These are phyloP conservation scores for Eurotiales sp. DNA, from an alignment of 2,329 filamentous ascomycete genomes.

Conservation along the genomic window DNA sequence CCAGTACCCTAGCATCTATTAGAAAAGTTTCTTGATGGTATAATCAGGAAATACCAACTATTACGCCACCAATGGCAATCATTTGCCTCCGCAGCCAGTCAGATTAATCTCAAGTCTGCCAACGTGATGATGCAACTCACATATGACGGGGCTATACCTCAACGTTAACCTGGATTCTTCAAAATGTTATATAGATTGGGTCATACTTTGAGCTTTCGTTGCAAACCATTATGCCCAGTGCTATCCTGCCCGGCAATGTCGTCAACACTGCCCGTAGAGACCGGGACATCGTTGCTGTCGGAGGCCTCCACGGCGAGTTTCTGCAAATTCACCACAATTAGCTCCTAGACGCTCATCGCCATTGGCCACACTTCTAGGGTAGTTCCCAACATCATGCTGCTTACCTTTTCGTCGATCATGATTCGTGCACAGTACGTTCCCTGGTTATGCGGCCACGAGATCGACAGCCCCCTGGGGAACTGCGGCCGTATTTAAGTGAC, in stretches of 20 bases:
- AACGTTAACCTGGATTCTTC: neutral
- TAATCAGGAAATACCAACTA: conserved; percentile 6
- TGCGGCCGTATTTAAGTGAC: conserved; percentile 6
- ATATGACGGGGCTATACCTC: conserved; percentile 3
- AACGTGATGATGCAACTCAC: too few species aligned
- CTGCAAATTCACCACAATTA: too few species aligned
- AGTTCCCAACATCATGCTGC: too few species aligned
- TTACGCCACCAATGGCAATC: conserved; percentile 19
- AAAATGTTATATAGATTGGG: too few species aligned
- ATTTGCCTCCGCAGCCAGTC: conserved; percentile 14
- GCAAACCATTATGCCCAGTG: conserved; percentile 13
- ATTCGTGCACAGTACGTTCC: neutral
- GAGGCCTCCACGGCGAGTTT: neutral
- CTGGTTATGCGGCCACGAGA: too few species aligned
- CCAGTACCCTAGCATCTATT: conserved; percentile 42
- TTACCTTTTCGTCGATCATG: conserved; percentile 11
- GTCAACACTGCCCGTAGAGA: conserved; percentile 10
- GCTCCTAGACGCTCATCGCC: too few species aligned
- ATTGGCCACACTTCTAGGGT: neutral
- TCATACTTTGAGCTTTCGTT: conserved; percentile 17
- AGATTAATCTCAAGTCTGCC: too few species aligned
- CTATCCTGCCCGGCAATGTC: neutral
- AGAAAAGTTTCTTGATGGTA: neutral
- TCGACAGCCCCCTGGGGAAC: neutral
- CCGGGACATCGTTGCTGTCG: neutral